A percentile compares a stretch with the other conserved stretches of the same genome.
phyloP scores from a whole-genome alignment of 768 basidiomycete genomes.

The Mycena crocata region DNA sequence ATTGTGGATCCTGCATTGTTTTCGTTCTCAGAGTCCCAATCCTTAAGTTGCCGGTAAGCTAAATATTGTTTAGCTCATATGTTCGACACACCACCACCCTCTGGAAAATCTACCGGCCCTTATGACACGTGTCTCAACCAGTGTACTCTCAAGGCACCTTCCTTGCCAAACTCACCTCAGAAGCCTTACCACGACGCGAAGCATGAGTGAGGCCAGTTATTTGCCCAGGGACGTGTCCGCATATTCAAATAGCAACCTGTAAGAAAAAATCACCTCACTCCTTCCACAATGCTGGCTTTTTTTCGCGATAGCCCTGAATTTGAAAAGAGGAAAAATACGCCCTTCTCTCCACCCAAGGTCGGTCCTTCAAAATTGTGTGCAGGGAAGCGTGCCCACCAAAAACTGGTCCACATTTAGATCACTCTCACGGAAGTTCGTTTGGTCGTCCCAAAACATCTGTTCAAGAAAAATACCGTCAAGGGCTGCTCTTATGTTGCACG shows the following conservation, averaged over 20 bases:
- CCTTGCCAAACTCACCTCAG: constrained; percentile 30
- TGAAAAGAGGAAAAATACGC: constrained; percentile 53
- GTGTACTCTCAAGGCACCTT: no score
- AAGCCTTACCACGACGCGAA: constrained; percentile 29
- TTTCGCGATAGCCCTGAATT: constrained; percentile 64
- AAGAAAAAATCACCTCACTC: background rate
- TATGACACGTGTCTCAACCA: constrained; percentile 12
- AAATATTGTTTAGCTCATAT: background rate
- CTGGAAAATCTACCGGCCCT: background rate
- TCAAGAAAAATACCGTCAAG: constrained; percentile 55
- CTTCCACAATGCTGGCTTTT: constrained; percentile 25
- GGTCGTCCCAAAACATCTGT: constrained; percentile 61
- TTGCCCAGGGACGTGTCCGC: constrained; percentile 15
- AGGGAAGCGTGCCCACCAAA: background rate
- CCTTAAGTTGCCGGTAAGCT: background rate
- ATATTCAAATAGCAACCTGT: constrained; percentile 20
- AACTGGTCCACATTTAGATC: background rate
- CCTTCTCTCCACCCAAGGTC: constrained; percentile 56
- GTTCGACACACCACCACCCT: background rate
- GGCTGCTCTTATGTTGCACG: constrained; percentile 57
- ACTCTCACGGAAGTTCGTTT: constrained; percentile 50
- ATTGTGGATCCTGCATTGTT: background rate
- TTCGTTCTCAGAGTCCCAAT: background rate
- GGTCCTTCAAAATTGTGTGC: constrained; percentile 35
- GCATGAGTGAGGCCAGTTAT: constrained; percentile 27